Evolutionary conservation across 192 early-diverging fungal genomes (phyloP).

Genomic region (Umbelopsis vinacea): DNA sequence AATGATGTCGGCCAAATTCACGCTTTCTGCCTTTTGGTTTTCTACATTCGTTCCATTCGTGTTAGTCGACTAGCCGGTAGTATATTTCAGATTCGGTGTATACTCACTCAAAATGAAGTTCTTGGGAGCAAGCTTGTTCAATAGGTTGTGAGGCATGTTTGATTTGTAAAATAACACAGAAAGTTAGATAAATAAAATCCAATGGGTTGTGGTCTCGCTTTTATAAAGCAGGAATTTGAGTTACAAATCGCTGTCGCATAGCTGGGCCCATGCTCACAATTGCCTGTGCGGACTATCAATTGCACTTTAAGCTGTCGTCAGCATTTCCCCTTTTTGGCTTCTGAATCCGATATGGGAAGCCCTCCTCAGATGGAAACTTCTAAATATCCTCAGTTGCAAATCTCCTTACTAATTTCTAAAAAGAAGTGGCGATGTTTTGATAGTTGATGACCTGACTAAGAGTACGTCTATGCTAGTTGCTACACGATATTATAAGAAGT

Average conservation of each 20-base stretch:
- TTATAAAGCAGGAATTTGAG: background rate
- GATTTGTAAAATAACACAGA: background rate
- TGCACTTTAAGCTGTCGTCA: background rate
- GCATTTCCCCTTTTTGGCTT: background rate
- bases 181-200: background rate
- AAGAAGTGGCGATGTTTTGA: too few relatives aligned
- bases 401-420: too few relatives aligned
- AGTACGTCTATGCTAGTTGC: too few relatives aligned
- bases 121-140: conserved; percentile 37
- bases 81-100: background rate
- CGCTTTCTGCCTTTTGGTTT: conserved; percentile 38
- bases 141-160: conserved; percentile 34
- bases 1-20: conserved; percentile 34
- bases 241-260: background rate
- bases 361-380: background rate
- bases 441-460: too few relatives aligned
- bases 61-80: background rate
- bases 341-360: background rate
- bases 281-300: background rate
- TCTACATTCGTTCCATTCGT: background rate
- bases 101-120: conserved; percentile 26
- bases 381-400: too few relatives aligned
- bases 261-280: background rate
- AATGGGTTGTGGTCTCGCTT: background rate
- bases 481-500: too few relatives aligned